These are phyloP conservation scores for Candida endomychidarum DNA, from an alignment of 805 yeast species.

Conservation along the genomic window DNA sequence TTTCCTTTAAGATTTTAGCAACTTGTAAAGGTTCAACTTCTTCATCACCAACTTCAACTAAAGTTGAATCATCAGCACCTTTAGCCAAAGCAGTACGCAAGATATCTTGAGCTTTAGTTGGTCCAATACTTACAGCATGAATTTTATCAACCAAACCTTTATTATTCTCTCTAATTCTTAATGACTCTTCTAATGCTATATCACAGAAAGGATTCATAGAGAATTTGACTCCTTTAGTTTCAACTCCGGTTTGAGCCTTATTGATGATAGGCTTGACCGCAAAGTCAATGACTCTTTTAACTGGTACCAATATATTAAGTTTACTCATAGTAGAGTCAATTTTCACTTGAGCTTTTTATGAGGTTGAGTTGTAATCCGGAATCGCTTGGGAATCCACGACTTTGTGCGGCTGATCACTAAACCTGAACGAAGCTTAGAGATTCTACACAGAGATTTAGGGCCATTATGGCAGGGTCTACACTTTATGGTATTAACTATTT, in stretches of 20 bases:
- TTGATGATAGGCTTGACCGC: slow-evolving; percentile 92
- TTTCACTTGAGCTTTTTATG: not conserved
- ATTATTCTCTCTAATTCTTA: slow-evolving; percentile 67
- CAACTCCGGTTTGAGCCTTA: slow-evolving; percentile 79
- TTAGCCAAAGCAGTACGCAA: slow-evolving; percentile 89
- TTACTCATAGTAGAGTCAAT: slow-evolving; percentile 32
- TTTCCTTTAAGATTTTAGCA: slow-evolving; percentile 77
- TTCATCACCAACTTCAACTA: slow-evolving; percentile 72
- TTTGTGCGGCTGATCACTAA: no score
- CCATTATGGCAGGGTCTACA: not conserved
- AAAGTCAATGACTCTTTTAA: slow-evolving; percentile 91
- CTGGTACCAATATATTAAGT: slow-evolving; percentile 82
- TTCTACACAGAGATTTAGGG: no score
- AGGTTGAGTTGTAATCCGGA: not conserved
- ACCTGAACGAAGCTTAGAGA: no score
- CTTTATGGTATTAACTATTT: not conserved
- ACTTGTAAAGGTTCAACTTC: slow-evolving; percentile 85
- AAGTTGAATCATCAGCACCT: slow-evolving; percentile 86
- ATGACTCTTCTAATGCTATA: slow-evolving; percentile 95
- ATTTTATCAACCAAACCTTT: slow-evolving; percentile 71
- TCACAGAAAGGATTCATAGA: slow-evolving; percentile 97
- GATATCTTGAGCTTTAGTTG: slow-evolving; percentile 81
- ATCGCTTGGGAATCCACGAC: slow-evolving; percentile 9
- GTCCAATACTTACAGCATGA: slow-evolving; percentile 91
- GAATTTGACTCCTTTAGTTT: slow-evolving; percentile 86